Percentiles rank a stretch among this genome's conserved stretches.
Evolutionary conservation across 2,329 filamentous ascomycete species (phyloP).

Genomic region (Pyrenochaeta sp.): DNA sequence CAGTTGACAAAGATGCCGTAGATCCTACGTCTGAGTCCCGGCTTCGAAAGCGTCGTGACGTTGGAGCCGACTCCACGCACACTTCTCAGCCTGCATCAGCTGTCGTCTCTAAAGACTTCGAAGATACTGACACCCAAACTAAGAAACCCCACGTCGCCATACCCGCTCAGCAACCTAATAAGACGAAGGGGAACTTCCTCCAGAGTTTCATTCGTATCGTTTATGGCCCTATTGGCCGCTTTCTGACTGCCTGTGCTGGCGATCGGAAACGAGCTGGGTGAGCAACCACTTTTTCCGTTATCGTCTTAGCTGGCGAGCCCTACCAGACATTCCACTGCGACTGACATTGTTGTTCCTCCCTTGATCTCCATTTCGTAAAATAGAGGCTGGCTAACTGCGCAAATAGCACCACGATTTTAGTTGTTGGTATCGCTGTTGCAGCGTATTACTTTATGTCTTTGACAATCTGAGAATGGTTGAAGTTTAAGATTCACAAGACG

Average conservation of each 20-base stretch:
- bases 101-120: background rate
- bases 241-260: constrained; percentile 24
- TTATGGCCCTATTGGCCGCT: constrained; percentile 17
- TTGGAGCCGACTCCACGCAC: constrained; percentile 5
- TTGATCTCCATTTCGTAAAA: background rate
- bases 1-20: constrained; percentile 2
- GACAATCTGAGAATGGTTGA: no score
- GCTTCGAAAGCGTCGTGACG: constrained; percentile 23
- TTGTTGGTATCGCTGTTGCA: constrained; percentile 13
- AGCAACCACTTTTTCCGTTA: constrained; percentile 14
- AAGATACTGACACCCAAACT: background rate
- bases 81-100: background rate
- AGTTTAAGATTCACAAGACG: no score
- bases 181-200: constrained; percentile 12
- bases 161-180: constrained; percentile 3
- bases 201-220: constrained; percentile 17
- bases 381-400: no score
- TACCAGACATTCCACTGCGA: background rate
- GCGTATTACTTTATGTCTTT: constrained; percentile 16
- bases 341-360: background rate
- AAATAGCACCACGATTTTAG: constrained; percentile 15
- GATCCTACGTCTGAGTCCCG: constrained; percentile 10
- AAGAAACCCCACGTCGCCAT: constrained; percentile 2
- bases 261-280: constrained; percentile 35
- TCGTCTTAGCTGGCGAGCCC: background rate